These are phyloP conservation scores for Triadica sebifera DNA, from an alignment of 345 rosid species.

Conservation along the genomic window DNA sequence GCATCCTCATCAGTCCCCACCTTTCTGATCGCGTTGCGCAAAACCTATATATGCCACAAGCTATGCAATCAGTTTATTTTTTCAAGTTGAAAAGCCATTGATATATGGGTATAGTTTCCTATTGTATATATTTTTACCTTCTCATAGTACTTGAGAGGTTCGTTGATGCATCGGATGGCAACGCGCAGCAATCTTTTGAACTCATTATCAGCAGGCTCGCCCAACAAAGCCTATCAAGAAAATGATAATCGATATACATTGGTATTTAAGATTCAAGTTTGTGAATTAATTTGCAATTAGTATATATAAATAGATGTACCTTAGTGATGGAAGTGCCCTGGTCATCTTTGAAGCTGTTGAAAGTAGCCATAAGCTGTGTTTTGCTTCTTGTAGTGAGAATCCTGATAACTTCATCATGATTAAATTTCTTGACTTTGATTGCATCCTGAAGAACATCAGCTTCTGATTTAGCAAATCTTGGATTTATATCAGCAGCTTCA, in stretches of 20 bases:
- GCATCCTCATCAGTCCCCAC: constrained; percentile 50
- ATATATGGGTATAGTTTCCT: too few relatives aligned
- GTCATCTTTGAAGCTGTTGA: constrained; percentile 53
- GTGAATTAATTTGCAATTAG: too few relatives aligned
- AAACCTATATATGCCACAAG: constrained; percentile 25
- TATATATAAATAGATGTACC: constrained; percentile 18
- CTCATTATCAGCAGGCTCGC: constrained; percentile 18
- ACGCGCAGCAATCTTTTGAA: constrained; percentile 20
- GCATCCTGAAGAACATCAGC: constrained; percentile 50
- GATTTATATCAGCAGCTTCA: constrained; percentile 48
- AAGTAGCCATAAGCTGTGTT: constrained; percentile 54
- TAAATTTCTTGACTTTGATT: constrained; percentile 38
- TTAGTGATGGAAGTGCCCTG: constrained; percentile 50
- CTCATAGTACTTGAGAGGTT: constrained; percentile 26
- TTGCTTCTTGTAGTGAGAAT: constrained; percentile 63
- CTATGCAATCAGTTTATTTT: background rate
- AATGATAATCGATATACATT: too few relatives aligned
- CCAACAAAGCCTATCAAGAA: constrained; percentile 11
- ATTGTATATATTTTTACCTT: constrained; percentile 12
- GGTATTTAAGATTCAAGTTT: too few relatives aligned
- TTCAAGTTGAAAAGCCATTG: background rate
- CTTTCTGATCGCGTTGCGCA: constrained; percentile 38
- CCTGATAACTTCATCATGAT: constrained; percentile 57
- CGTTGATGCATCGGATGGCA: constrained; percentile 23
- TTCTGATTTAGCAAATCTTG: constrained; percentile 43